Evolutionary conservation across 345 rosid species (phyloP).

Genomic region (Microthlaspi erraticum): DNA sequence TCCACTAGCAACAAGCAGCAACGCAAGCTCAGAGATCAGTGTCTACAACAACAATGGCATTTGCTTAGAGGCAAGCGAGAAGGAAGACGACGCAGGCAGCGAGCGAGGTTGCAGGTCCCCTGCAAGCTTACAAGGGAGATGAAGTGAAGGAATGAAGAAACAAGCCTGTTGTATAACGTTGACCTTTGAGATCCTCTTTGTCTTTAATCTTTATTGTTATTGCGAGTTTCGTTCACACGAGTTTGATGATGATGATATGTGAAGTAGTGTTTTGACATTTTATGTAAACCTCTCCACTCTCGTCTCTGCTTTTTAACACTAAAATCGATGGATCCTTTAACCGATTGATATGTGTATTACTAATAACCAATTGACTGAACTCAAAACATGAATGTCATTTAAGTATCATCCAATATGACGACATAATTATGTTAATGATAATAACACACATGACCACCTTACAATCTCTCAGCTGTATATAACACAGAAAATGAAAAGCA

Average conservation of each 20-base stretch:
- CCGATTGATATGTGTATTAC: slow-evolving; percentile 17
- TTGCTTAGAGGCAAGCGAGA: slow-evolving; percentile 62
- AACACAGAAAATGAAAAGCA: slow-evolving; percentile 23
- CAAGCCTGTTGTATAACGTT: slow-evolving; percentile 31
- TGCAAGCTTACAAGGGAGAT: slow-evolving; percentile 63
- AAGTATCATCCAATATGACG: slow-evolving; percentile 14
- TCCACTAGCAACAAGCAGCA: slow-evolving; percentile 96
- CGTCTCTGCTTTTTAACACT: slow-evolving; percentile 31
- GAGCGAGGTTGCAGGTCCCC: slow-evolving; percentile 79
- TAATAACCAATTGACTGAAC: not conserved
- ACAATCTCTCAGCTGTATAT: slow-evolving; percentile 31
- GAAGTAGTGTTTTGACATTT: slow-evolving; percentile 41
- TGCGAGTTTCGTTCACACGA: slow-evolving; percentile 41
- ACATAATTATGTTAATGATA: slow-evolving; percentile 36
- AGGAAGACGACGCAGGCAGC: slow-evolving; percentile 65
- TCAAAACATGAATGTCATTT: slow-evolving; percentile 11
- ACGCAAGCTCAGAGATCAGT: slow-evolving; percentile 95
- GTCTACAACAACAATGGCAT: slow-evolving; percentile 74
- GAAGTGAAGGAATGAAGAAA: slow-evolving; percentile 48
- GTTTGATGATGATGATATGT: slow-evolving; percentile 43
- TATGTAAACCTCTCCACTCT: slow-evolving; percentile 38
- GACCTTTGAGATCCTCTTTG: slow-evolving; percentile 25
- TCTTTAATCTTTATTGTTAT: slow-evolving; percentile 25
- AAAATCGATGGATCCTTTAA: slow-evolving; percentile 4
- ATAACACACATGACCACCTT: slow-evolving; percentile 15